Conservation (phyloP, 805 yeast genomes). For the Ogataea dorogensis region DNA sequence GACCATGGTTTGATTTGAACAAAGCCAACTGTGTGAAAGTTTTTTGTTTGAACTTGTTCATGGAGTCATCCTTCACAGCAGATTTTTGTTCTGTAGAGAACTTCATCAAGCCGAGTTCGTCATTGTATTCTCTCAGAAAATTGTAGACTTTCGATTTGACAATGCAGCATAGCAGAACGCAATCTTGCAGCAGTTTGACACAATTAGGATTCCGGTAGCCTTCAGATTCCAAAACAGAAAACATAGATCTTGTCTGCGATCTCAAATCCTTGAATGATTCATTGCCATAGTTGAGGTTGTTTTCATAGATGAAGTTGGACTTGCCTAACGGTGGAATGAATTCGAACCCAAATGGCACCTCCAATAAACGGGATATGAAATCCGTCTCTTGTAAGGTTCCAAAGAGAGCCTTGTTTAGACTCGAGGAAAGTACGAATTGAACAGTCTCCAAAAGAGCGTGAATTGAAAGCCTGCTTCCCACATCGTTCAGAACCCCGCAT, state of each 20-base stretch:
- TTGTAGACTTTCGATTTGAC: constrained; percentile 33
- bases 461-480: constrained; percentile 36
- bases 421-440: constrained; percentile 24
- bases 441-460: constrained; percentile 35
- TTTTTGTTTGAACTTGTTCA: constrained; percentile 25
- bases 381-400: constrained; percentile 3
- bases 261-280: constrained; percentile 11
- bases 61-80: constrained; percentile 10
- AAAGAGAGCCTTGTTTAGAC: constrained; percentile 20
- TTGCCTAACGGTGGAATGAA: constrained; percentile 32
- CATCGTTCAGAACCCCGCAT: constrained; percentile 23
- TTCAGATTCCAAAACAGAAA: constrained; percentile 14
- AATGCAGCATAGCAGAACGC: constrained; percentile 35
- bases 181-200: constrained; percentile 23
- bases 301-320: constrained; percentile 28
- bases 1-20: constrained; percentile 26
- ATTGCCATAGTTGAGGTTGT: constrained; percentile 18
- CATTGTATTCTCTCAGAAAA: constrained; percentile 18
- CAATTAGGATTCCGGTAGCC: constrained; percentile 11
- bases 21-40: constrained; percentile 28
- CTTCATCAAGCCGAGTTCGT: constrained; percentile 20
- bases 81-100: constrained; percentile 19
- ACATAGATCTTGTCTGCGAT: constrained; percentile 10
- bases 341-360: constrained; percentile 25
- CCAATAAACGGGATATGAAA: constrained; percentile 15